Base-by-base conservation (phyloP, 2,329 filamentous ascomycete species). In the Fusarium lateritium region DNA sequence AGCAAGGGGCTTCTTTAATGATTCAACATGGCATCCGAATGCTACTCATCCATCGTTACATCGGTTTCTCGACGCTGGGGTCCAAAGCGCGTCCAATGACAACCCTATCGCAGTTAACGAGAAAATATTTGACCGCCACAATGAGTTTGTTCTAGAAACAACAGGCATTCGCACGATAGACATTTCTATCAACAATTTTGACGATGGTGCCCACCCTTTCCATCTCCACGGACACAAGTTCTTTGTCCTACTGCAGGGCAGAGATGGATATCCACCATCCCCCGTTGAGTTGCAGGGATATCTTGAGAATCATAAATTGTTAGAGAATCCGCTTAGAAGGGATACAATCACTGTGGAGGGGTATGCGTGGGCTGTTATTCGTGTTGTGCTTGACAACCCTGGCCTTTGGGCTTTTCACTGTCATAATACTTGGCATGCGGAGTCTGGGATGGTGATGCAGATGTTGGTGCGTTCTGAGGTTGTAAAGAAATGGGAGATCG, bases 141-240 rank as follows among this genome's bases (percentile, higher is more conserved):
- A 42, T 1, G 79, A 83, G 19, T 83, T 84, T 45, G 83, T 87
- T 39, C 72, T 86, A 26, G 80, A 89, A 63, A 81, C 84, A 4
- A 77, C 79, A 1, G 85, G 87, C 51, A 81, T 88, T 28, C 80
- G 86, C 31, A 81, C 82, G 36, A 82, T 88, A 36, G 87, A 88
- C 3, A 83, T 86, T 28, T 82, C 89, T 65, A 90, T 90, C 75
- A 89, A 89, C 46, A 71, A 85, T 43, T 89, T 87, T 8, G 87
- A 91, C 74, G 82, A 90, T 43, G 73, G 79, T 7, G 75, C 74
- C 1, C 79, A 81, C 22, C 79, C 78, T 0, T 80, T 80, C 33
- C 88, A 91, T 76, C 79, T 91, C 1, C 90, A 91, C 75, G 87
- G 87, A 0, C 86, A 89, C 75, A 81, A 81, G 43, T 87, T 89